phyloP scores from a whole-genome alignment of 177 flowering plant species.

The Vitis hybrid region DNA sequence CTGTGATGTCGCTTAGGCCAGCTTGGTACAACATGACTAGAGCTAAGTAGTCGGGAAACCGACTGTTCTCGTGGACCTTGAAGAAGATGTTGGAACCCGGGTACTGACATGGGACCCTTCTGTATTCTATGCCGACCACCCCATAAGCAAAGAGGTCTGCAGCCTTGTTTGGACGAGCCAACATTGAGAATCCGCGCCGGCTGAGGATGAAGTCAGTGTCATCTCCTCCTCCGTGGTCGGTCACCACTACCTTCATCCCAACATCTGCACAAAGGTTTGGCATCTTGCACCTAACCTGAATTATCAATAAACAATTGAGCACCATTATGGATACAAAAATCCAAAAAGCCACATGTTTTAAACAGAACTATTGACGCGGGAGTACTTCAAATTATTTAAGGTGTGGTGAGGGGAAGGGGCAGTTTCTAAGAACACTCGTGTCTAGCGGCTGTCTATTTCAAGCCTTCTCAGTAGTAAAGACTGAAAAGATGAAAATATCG shows the following conservation, averaged over 20 bases:
- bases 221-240: constrained; percentile 83
- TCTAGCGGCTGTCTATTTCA: too few relatives aligned
- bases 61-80: constrained; percentile 69
- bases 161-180: constrained; percentile 50
- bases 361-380: too few relatives aligned
- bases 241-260: constrained; percentile 57
- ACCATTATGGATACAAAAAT: too few relatives aligned
- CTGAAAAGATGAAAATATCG: too few relatives aligned
- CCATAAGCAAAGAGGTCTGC: constrained; percentile 52
- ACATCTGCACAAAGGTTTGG: constrained; percentile 52
- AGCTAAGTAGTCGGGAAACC: constrained; percentile 66
- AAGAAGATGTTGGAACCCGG: constrained; percentile 43
- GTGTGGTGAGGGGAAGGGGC: too few relatives aligned
- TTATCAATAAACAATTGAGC: neutral
- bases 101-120: constrained; percentile 63
- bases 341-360: too few relatives aligned
- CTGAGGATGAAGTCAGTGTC: constrained; percentile 79
- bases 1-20: constrained; percentile 53
- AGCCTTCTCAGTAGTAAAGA: too few relatives aligned
- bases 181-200: constrained; percentile 42
- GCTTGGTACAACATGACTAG: constrained; percentile 48
- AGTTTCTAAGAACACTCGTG: too few relatives aligned
- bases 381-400: too few relatives aligned
- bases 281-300: constrained; percentile 69
- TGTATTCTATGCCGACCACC: constrained; percentile 68